A percentile compares a stretch with the other conserved stretches of the same genome.
These are phyloP conservation scores for Yamadazyma friedrichii DNA, from an alignment of 1,139 yeast genomes.

Conservation along the genomic window DNA sequence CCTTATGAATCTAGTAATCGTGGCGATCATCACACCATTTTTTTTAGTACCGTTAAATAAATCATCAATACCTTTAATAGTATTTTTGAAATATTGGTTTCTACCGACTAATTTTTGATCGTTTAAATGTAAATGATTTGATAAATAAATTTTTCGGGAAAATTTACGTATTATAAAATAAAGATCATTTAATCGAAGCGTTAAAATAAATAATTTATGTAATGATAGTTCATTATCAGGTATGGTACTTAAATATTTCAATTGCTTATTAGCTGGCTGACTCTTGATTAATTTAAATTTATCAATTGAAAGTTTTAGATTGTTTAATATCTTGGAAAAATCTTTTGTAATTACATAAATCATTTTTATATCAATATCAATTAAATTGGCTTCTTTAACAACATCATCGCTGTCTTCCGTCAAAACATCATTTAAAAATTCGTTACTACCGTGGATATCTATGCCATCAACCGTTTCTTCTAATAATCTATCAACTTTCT, in stretches of 20 bases:
- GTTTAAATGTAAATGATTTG: constrained; percentile 38
- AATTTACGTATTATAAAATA: constrained; percentile 43
- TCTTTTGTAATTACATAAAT: constrained; percentile 24
- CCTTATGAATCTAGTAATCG: constrained; percentile 48
- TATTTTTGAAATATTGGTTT: constrained; percentile 27
- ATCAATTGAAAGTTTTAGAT: constrained; percentile 25
- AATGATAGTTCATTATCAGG: constrained; percentile 30
- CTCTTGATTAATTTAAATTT: constrained; percentile 24
- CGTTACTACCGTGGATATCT: constrained; percentile 14
- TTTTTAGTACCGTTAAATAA: constrained; percentile 47
- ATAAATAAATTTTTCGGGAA: constrained; percentile 44
- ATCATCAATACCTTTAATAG: constrained; percentile 40
- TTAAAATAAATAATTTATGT: constrained; percentile 48
- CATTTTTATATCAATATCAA: constrained; percentile 44
- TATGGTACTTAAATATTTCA: constrained; percentile 14
- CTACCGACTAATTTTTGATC: constrained; percentile 35
- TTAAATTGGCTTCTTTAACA: constrained; percentile 29
- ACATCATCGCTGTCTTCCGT: not conserved
- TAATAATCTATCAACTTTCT: not conserved
- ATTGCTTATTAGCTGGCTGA: constrained; percentile 11
- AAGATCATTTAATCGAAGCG: constrained; percentile 46
- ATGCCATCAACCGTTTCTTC: constrained; percentile 13
- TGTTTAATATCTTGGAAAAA: constrained; percentile 21
- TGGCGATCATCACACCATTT: constrained; percentile 53
- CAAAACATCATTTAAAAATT: constrained; percentile 14